Percentiles rank a stretch among this genome's conserved stretches.
These are phyloP conservation scores for Stereum hirsutum DNA, from an alignment of 1,284 basidiomycete genomes.

Conservation along the genomic window DNA sequence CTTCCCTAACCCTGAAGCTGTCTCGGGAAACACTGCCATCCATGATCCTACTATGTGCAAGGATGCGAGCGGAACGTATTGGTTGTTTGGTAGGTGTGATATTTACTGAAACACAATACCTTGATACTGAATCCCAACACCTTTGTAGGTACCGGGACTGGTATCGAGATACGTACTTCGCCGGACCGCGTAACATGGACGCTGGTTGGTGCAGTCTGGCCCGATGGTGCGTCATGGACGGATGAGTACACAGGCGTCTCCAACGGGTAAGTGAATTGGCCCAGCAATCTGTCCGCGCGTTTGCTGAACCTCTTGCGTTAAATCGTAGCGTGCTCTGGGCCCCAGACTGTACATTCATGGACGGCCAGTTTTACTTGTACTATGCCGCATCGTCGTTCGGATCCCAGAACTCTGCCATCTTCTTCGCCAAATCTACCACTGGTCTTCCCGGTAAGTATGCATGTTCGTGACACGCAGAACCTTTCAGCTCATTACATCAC, in stretches of 20 bases:
- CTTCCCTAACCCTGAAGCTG: constrained; percentile 1
- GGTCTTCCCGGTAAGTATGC: constrained; percentile 28
- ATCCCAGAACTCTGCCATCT: constrained; percentile 41
- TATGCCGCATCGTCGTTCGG: constrained; percentile 38
- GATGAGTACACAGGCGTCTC: constrained; percentile 37
- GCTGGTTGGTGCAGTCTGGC: constrained; percentile 37
- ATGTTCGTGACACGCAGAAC: too few relatives aligned
- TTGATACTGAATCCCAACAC: background rate
- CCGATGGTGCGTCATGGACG: constrained; percentile 39
- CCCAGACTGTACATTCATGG: constrained; percentile 38
- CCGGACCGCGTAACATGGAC: constrained; percentile 42
- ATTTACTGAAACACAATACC: background rate
- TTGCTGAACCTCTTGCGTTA: too few relatives aligned
- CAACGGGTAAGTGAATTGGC: constrained; percentile 29
- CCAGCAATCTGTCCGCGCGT: background rate
- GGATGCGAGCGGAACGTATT: constrained; percentile 39
- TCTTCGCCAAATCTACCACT: constrained; percentile 37
- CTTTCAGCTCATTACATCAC: too few relatives aligned
- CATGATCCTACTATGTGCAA: constrained; percentile 40
- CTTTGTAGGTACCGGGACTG: constrained; percentile 31
- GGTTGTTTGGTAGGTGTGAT: constrained; percentile 33
- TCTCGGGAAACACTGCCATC: constrained; percentile 2
- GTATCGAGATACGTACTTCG: constrained; percentile 43
- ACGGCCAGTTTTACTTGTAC: constrained; percentile 38
- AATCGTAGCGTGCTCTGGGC: constrained; percentile 42